Evolutionary conservation across 768 basidiomycete genomes (phyloP).

Genomic region (Tubosaeta sp.): DNA sequence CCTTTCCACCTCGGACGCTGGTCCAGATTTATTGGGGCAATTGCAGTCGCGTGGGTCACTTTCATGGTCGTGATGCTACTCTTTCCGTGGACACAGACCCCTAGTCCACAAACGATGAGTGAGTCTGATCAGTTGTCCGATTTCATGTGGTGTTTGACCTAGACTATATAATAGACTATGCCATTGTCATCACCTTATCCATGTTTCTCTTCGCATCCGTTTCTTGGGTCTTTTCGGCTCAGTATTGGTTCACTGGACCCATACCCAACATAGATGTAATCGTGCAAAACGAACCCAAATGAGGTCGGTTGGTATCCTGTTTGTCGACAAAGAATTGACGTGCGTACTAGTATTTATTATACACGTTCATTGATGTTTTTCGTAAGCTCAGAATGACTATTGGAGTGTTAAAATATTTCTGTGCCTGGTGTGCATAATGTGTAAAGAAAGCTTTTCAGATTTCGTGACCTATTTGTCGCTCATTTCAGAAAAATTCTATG

Average conservation of each 20-base stretch:
- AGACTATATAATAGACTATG: conserved; percentile 13
- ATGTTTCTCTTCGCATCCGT: conserved; percentile 29
- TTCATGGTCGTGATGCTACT: conserved; percentile 33
- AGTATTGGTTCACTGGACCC: conserved; percentile 34
- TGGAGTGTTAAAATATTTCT: no score
- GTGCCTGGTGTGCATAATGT: no score
- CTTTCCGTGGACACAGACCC: conserved; percentile 26
- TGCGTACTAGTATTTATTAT: no score
- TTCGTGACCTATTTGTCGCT: no score
- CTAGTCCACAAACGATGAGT: conserved; percentile 32
- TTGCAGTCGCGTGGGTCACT: conserved; percentile 28
- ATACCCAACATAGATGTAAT: conserved; percentile 26
- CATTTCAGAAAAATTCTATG: no score
- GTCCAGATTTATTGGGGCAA: conserved; percentile 29
- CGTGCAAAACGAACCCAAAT: not conserved
- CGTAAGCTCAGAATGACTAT: no score
- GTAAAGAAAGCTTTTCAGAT: no score
- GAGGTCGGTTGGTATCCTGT: no score
- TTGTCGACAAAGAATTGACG: no score
- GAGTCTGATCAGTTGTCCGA: conserved; percentile 4
- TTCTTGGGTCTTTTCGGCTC: conserved; percentile 33
- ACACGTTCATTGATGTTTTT: no score
- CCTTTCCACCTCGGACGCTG: conserved; percentile 32
- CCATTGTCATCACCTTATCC: conserved; percentile 28
- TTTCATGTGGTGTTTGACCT: not conserved